Evolutionary conservation across 2,329 filamentous ascomycete genomes (phyloP), one percentile per base, ranked within the genome.

Genomic region (Diaporthe humulicola): DNA sequence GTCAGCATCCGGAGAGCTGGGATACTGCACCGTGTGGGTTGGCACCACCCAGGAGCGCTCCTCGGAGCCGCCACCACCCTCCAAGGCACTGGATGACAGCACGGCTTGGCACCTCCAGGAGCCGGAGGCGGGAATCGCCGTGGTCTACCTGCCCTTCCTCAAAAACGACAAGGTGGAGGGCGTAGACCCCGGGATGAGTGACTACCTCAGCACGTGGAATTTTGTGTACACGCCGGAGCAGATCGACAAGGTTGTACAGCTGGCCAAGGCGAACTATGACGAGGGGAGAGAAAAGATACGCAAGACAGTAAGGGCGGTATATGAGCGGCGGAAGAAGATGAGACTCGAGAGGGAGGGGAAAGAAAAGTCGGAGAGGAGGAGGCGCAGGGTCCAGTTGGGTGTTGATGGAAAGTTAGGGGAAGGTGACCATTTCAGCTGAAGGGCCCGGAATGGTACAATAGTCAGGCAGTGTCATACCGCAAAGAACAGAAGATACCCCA

Each of bases 171-270:
- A 93, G 75, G 93, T 95, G 0, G 90, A 92, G 0, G 94, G 91
- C 57, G 93, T 98, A n/a, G 93, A 98, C 78, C 97, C 97, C 0
- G 92, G 92, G 33, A 90, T 90, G 3, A 94, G 91, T 71, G 95
- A 98, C 75, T 98, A 95, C 84, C 91, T 98, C 87, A 95, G 92
- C 78, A 99, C 97, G 0, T 99, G 97, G 97, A 99, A 99, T 82
- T 98, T 98, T 82, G 92, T 98, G 40, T 99, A 98, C 83, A 97
- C 94, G 2, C 93, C 95, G 0, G 93, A 97, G 74, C 93, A 99
- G 83, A 92, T 99, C 70, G 96, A 98, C 79, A 90, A 91, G 36
- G 95, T 98, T 0, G 93, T 98, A 2, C 88, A 90, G 7, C 88
- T 99, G 38, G 96, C 97, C 1, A 89, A 91, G 73, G 95, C 95